Evolutionary conservation across 169 alveolate species (phyloP).

Genomic region (Plasmodium yoelii): DNA sequence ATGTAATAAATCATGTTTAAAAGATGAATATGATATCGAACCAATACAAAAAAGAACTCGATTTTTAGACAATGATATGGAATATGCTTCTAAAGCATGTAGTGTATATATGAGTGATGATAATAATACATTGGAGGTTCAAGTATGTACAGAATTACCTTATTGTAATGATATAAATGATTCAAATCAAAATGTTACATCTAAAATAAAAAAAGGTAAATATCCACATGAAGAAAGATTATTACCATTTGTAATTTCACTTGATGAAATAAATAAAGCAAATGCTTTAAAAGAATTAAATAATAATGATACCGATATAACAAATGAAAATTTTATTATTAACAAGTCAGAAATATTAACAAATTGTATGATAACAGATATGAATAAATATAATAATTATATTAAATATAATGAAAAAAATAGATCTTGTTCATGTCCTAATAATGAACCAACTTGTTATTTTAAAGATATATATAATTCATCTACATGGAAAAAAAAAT

Average conservation of each 20-base stretch:
- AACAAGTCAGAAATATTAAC: neutral
- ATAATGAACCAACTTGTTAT: slow-evolving; percentile 44
- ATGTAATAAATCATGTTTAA: slow-evolving; percentile 77
- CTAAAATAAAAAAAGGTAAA: neutral
- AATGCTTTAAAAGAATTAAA: slow-evolving; percentile 37
- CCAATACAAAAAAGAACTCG: slow-evolving; percentile 30
- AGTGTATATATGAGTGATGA: slow-evolving; percentile 10
- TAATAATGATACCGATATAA: slow-evolving; percentile 29
- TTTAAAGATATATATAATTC: slow-evolving; percentile 61
- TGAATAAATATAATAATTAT: slow-evolving; percentile 19
- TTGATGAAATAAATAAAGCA: slow-evolving; percentile 38
- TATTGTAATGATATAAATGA: neutral
- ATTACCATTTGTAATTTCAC: slow-evolving; percentile 48
- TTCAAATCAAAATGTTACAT: neutral
- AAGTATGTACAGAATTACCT: slow-evolving; percentile 15
- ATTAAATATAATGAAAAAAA: slow-evolving; percentile 30
- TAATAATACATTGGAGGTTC: slow-evolving; percentile 12
- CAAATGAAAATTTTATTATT: slow-evolving; percentile 8
- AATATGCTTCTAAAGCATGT: slow-evolving; percentile 22
- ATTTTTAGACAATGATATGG: neutral
- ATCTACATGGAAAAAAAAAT: slow-evolving; percentile 15
- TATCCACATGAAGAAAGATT: neutral
- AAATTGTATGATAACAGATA: slow-evolving; percentile 36
- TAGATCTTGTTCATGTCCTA: slow-evolving; percentile 46
- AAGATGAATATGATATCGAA: slow-evolving; percentile 57